phyloP scores from a whole-genome alignment of 2,329 filamentous ascomycete genomes.

The Aspergillus sojae region DNA sequence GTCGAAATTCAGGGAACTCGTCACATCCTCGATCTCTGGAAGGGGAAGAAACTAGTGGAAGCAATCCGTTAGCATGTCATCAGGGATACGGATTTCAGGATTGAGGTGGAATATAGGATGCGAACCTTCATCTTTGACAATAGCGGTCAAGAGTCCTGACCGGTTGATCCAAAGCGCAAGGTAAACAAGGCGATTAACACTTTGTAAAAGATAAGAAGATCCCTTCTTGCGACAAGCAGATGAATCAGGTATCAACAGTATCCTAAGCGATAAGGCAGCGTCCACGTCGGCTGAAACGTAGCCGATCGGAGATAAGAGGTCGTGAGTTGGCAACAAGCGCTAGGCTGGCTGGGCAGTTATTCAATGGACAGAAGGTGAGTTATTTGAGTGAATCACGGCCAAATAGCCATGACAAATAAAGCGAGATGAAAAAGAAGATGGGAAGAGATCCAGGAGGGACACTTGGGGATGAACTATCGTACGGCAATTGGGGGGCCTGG shows the following conservation, averaged over 20 bases:
- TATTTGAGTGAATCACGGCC: constrained; percentile 10
- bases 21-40: constrained; percentile 87
- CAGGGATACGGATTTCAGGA: background rate
- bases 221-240: constrained; percentile 8
- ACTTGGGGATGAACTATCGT: constrained; percentile 4
- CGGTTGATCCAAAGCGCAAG: constrained; percentile 11
- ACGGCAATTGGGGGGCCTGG: constrained; percentile 7
- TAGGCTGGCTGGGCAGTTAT: constrained; percentile 15
- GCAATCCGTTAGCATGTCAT: constrained; percentile 17
- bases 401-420: constrained; percentile 22
- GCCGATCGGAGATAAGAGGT: constrained; percentile 48
- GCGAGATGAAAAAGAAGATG: constrained; percentile 16
- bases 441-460: constrained; percentile 6
- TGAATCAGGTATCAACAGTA: constrained; percentile 10
- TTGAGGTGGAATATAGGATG: background rate
- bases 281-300: constrained; percentile 26
- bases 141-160: constrained; percentile 8
- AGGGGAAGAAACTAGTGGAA: constrained; percentile 79
- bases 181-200: background rate
- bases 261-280: constrained; percentile 13
- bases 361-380: constrained; percentile 13
- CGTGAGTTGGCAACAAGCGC: constrained; percentile 19
- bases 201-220: background rate
- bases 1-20: constrained; percentile 91
- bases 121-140: constrained; percentile 24